Evolutionary conservation across 192 early-diverging fungal genomes (phyloP), one percentile per base, ranked within the genome.

Genomic region (Podochytrium sp.): DNA sequence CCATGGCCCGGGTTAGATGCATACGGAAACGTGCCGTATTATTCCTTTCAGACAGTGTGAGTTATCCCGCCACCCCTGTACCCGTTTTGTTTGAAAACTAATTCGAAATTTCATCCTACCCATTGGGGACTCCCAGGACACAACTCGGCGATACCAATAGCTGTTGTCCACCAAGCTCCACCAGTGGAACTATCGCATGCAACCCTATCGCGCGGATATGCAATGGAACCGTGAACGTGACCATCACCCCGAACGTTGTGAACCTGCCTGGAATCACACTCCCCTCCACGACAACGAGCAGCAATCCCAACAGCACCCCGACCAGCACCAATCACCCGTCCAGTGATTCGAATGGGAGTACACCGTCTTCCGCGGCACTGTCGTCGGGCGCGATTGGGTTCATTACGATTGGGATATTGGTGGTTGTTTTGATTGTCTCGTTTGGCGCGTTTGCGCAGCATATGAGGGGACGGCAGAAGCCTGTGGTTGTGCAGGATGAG

Each of bases 131-230:
- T 23, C 7, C 7, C 52, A 55, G 16, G 7, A 60, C 16, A 29
- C 69, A 71, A 39, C 10, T 20, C 6, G 37, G 39, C 25, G 38
- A 71, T 41, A 3, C 34, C 5, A 32, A 41, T n/a, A 30, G 40
- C 32, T 71, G 69, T 38, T 71, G 69, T 59, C 69, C 69, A 12
- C 27, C 69, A 14, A 7, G 7, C 52, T n/a, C 6, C 37, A 29
- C 12, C 4, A 39, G 18, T 35, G 27, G 20, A 7, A 60, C 32
- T 12, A 14, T n/a, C 4, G 23, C 53, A 29, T 38, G 69, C 23
- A 41, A 2, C n/a, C 16, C 37, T 7, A 16, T 18, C 56, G 20
- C 40, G n/a, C 6, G 10, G 34, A 16, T 20, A n/a, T 56, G 67
- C 14, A 55, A 30, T n/a, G 30, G 18, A 5, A 18, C 64, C 5